A percentile compares a stretch with the other conserved stretches of the same genome.
Evolutionary conservation across 352 stramenopile genomes (phyloP).

Genomic region (Pythium sp.): DNA sequence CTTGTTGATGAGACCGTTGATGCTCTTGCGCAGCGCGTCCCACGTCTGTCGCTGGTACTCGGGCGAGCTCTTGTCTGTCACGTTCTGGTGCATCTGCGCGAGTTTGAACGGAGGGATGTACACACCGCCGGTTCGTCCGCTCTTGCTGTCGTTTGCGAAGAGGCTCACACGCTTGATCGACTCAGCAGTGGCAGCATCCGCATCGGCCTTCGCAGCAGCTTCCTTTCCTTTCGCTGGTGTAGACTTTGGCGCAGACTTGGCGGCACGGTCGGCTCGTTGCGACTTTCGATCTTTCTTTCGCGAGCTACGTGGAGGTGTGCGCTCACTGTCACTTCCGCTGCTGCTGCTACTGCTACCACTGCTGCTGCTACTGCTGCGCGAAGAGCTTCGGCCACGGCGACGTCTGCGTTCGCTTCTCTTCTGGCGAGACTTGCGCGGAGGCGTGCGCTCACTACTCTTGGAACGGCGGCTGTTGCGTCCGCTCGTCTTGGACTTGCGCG

Average conservation of each 20-base stretch:
- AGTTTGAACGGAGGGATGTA: slow-evolving; percentile 94
- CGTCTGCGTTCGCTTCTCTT: slow-evolving; percentile 11
- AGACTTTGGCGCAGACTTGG: slow-evolving; percentile 2
- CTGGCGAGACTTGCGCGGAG: slow-evolving; percentile 11
- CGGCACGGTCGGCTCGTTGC: not conserved
- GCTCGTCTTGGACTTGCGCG: slow-evolving; percentile 27
- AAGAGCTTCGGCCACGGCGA: slow-evolving; percentile 6
- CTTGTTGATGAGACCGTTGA: slow-evolving; percentile 99
- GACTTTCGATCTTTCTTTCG: slow-evolving; percentile 13
- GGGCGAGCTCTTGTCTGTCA: slow-evolving; percentile 58
- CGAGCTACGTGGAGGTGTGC: slow-evolving; percentile 20
- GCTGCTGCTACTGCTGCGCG: slow-evolving; percentile 2
- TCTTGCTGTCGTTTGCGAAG: slow-evolving; percentile 36
- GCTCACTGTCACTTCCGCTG: slow-evolving; percentile 13
- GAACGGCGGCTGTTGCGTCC: slow-evolving; percentile 9
- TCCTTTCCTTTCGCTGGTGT: not conserved
- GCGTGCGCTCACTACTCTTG: slow-evolving; percentile 5
- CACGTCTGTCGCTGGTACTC: slow-evolving; percentile 92
- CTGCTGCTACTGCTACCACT: slow-evolving; percentile 12
- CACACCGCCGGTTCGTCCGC: slow-evolving; percentile 83
- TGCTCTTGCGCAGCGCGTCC: slow-evolving; percentile 95
- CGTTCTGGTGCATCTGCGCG: slow-evolving; percentile 62
- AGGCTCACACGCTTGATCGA: slow-evolving; percentile 29
- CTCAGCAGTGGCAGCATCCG: slow-evolving; percentile 2
- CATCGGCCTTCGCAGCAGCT: not conserved